phyloP scores from a whole-genome alignment of 1,284 basidiomycete species.

The Polyporus tsugae region DNA sequence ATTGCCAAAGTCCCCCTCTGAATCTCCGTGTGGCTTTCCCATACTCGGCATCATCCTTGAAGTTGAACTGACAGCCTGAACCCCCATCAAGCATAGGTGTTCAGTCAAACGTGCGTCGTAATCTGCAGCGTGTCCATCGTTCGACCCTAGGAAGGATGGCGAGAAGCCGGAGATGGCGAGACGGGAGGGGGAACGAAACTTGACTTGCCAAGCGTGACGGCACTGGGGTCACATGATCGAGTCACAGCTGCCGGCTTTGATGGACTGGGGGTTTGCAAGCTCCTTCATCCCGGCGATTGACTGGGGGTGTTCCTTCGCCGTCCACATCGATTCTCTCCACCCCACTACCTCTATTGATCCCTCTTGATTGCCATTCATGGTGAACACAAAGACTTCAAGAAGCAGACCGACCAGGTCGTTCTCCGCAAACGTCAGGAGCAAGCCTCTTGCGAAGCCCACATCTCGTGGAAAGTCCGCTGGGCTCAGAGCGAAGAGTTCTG shows the following conservation, averaged over 20 bases:
- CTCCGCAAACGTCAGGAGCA: not conserved
- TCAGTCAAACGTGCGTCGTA: not conserved
- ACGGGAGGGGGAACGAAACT: not conserved
- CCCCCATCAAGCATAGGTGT: not conserved
- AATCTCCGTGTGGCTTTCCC: not conserved
- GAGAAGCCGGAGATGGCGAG: not conserved
- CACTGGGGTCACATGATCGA: conserved; percentile 5
- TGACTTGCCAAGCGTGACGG: conserved; percentile 6
- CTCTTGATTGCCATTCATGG: not conserved
- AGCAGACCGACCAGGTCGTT: not conserved
- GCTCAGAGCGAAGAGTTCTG: not conserved
- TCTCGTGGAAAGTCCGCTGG: not conserved
- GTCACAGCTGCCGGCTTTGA: not conserved
- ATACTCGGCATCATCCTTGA: not conserved
- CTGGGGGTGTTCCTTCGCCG: not conserved
- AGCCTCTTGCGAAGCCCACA: not conserved
- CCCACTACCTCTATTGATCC: not conserved
- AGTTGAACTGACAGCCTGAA: not conserved
- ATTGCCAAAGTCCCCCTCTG: not conserved
- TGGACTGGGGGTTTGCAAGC: not conserved
- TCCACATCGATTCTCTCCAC: conserved; percentile 6
- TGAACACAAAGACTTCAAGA: conserved; percentile 7
- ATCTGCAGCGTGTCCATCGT: no score
- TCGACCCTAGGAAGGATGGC: not conserved
- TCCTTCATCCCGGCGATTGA: not conserved